These are phyloP conservation scores for Trametes cubensis DNA, from an alignment of 768 basidiomycete genomes.

Conservation along the genomic window DNA sequence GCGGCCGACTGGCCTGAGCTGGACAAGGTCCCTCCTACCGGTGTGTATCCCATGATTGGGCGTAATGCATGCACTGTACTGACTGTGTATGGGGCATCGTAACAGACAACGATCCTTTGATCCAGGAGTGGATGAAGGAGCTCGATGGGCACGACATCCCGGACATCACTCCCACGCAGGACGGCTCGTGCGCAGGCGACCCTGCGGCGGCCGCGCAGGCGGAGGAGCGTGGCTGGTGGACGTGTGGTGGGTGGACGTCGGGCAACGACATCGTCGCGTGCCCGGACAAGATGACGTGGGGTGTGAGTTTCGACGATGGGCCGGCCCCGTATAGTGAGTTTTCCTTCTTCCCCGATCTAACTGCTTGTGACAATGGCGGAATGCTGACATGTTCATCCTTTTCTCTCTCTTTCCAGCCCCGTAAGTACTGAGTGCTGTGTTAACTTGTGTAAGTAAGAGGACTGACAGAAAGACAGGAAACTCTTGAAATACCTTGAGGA, in stretches of 20 bases:
- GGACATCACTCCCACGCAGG: constrained; percentile 56
- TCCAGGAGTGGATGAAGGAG: constrained; percentile 76
- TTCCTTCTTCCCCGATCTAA: neutral
- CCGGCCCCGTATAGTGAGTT: constrained; percentile 79
- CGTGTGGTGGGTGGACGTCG: constrained; percentile 75
- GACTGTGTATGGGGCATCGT: constrained; percentile 10
- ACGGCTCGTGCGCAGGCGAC: constrained; percentile 71
- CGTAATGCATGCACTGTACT: no score
- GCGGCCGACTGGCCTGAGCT: constrained; percentile 60
- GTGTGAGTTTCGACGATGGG: constrained; percentile 87
- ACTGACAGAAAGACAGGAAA: constrained; percentile 42
- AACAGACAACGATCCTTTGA: constrained; percentile 55
- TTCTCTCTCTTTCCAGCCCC: constrained; percentile 42
- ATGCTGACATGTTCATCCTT: constrained; percentile 16
- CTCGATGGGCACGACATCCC: constrained; percentile 74
- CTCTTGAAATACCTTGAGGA: constrained; percentile 72
- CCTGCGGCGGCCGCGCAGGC: constrained; percentile 58
- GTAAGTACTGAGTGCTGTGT: constrained; percentile 38
- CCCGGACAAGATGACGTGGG: constrained; percentile 73
- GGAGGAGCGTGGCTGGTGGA: constrained; percentile 84
- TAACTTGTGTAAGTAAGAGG: neutral
- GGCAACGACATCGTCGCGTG: constrained; percentile 64
- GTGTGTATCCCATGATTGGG: constrained; percentile 38
- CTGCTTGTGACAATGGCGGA: neutral
- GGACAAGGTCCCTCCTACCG: constrained; percentile 61